Conservation (phyloP, 345 rosid species). For the Sisymbrium irio region DNA sequence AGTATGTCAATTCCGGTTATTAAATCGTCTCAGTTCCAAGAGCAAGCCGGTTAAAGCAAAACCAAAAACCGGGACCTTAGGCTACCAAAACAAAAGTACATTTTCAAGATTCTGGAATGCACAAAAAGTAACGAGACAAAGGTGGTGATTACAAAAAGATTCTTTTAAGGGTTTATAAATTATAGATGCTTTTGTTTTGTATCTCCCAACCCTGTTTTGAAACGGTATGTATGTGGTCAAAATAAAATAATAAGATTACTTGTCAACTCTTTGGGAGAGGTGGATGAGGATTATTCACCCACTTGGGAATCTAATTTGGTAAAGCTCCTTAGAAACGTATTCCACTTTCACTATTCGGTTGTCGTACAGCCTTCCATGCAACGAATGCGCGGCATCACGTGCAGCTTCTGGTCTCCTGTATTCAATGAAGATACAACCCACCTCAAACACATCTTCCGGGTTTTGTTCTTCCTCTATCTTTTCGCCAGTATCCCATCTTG, state of each 20-base stretch:
- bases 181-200: background rate
- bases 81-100: background rate
- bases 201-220: constrained; percentile 1
- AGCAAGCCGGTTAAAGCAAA: background rate
- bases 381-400: constrained; percentile 62
- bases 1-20: background rate
- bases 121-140: background rate
- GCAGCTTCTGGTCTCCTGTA: constrained; percentile 72
- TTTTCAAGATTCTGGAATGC: background rate
- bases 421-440: constrained; percentile 72
- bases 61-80: background rate
- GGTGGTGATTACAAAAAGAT: constrained; percentile 11
- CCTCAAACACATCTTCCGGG: constrained; percentile 43
- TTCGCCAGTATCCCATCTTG: constrained; percentile 25
- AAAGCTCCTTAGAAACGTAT: constrained; percentile 56
- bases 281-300: constrained; percentile 8
- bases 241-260: background rate
- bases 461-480: constrained; percentile 41
- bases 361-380: constrained; percentile 68
- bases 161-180: background rate
- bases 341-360: constrained; percentile 54
- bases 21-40: background rate
- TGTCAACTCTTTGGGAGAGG: background rate
- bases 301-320: constrained; percentile 51
- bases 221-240: constrained; percentile 23